phyloP scores from a whole-genome alignment of 2,329 filamentous ascomycete genomes.

The Parascedosporium putredinis region DNA sequence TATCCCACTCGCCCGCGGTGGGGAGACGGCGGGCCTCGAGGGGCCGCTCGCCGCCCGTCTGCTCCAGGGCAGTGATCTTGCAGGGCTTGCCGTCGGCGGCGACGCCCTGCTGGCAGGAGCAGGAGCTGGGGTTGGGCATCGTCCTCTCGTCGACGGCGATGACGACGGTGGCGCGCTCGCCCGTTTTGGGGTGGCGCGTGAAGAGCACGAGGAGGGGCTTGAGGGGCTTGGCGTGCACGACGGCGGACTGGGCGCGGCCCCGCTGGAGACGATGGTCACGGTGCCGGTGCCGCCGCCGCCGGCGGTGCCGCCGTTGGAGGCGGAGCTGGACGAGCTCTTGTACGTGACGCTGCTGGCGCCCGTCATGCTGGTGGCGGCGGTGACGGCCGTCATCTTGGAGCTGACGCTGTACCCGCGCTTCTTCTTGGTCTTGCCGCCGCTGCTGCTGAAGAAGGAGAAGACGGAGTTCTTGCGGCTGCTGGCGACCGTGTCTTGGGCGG shows the following conservation, averaged over 20 bases:
- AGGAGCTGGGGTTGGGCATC: constrained; percentile 22
- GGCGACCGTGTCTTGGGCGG: background rate
- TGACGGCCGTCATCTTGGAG: background rate
- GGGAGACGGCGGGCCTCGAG: constrained; percentile 20
- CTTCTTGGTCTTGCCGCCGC: background rate
- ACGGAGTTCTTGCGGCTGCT: background rate
- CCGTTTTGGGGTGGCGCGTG: constrained; percentile 15
- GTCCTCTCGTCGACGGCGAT: constrained; percentile 22
- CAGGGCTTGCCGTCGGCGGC: constrained; percentile 9
- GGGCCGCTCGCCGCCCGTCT: constrained; percentile 15
- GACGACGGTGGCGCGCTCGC: constrained; percentile 18
- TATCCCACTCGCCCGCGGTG: constrained; percentile 17
- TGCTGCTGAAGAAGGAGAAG: background rate
- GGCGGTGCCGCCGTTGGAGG: no score
- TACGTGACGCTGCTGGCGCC: constrained; percentile 12
- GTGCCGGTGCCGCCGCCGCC: no score
- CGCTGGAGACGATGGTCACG: background rate
- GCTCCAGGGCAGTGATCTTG: constrained; percentile 15
- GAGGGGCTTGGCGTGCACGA: constrained; percentile 19
- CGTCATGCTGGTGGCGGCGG: constrained; percentile 9
- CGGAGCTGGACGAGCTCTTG: constrained; percentile 4
- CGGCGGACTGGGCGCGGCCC: constrained; percentile 18
- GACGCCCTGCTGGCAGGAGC: constrained; percentile 20
- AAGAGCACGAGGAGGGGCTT: constrained; percentile 26
- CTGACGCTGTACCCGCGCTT: background rate